phyloP scores from a whole-genome alignment of 768 basidiomycete species.

The Naganishia randhawae region DNA sequence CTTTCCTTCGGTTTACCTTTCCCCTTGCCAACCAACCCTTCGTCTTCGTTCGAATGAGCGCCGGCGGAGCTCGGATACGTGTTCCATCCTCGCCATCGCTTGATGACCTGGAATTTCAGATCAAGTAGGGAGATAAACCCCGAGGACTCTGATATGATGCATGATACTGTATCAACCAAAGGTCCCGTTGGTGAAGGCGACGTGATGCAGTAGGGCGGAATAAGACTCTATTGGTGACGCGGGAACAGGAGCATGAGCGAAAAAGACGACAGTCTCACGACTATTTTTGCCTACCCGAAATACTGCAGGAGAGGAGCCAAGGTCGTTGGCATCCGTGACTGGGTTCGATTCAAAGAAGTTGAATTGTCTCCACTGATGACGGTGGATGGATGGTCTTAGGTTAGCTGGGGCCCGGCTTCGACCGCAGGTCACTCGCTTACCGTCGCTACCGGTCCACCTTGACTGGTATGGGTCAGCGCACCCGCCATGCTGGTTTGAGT shows the following conservation, averaged over 20 bases:
- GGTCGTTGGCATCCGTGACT: conserved; percentile 74
- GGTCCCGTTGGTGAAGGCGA: conserved; percentile 38
- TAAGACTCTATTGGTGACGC: conserved; percentile 23
- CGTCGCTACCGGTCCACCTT: conserved; percentile 19
- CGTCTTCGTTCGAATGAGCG: not conserved
- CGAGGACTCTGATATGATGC: conserved; percentile 39
- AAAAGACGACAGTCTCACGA: not conserved
- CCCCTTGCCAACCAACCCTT: not conserved
- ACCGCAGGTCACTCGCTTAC: not conserved
- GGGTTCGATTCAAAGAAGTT: conserved; percentile 77
- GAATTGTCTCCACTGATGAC: conserved; percentile 75
- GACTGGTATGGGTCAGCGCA: conserved; percentile 13
- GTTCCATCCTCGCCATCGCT: conserved; percentile 45
- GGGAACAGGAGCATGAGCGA: conserved; percentile 18
- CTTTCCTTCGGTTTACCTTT: conserved; percentile 36
- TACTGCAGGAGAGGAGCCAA: conserved; percentile 68
- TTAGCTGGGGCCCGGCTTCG: not conserved
- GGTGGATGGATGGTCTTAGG: no score
- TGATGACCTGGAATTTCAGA: conserved; percentile 35
- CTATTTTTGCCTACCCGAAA: conserved; percentile 60
- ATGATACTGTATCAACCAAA: conserved; percentile 23
- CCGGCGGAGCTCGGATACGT: not conserved
- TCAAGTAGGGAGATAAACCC: conserved; percentile 40
- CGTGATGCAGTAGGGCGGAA: conserved; percentile 39
- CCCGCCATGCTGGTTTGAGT: not conserved